phyloP scores from a whole-genome alignment of 164 flowering plant species.

The Liriodendron chinense region DNA sequence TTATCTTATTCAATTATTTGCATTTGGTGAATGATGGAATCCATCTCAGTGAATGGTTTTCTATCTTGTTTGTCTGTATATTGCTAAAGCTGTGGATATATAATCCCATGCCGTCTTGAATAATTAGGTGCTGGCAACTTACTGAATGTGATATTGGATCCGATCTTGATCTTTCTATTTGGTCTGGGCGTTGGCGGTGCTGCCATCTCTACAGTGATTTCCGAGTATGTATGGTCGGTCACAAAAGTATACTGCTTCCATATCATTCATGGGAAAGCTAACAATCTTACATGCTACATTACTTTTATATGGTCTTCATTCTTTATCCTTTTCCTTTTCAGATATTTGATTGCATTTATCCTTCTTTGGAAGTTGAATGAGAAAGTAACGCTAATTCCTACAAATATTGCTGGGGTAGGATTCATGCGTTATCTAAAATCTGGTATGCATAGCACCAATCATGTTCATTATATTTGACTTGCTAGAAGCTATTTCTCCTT shows the following conservation, averaged over 20 bases:
- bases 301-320: neutral
- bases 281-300: neutral
- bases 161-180: constrained; percentile 61
- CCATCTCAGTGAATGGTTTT: neutral
- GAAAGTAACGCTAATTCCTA: constrained; percentile 51
- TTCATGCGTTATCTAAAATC: constrained; percentile 66
- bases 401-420: constrained; percentile 45
- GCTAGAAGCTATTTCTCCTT: neutral
- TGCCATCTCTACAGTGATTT: constrained; percentile 88
- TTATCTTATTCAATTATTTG: neutral
- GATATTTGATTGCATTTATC: constrained; percentile 77
- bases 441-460: constrained; percentile 40
- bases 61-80: neutral
- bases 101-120: constrained; percentile 4
- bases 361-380: constrained; percentile 79
- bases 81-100: neutral
- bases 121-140: constrained; percentile 83
- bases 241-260: constrained; percentile 32
- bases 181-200: constrained; percentile 86
- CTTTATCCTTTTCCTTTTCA: constrained; percentile 22
- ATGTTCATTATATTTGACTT: constrained; percentile 5
- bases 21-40: neutral
- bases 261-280: neutral
- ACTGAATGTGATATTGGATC: constrained; percentile 70
- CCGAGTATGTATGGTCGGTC: constrained; percentile 82